These are phyloP conservation scores for Hyphodiscus sp. DNA, from an alignment of 2,329 filamentous ascomycete species.

Conservation along the genomic window DNA sequence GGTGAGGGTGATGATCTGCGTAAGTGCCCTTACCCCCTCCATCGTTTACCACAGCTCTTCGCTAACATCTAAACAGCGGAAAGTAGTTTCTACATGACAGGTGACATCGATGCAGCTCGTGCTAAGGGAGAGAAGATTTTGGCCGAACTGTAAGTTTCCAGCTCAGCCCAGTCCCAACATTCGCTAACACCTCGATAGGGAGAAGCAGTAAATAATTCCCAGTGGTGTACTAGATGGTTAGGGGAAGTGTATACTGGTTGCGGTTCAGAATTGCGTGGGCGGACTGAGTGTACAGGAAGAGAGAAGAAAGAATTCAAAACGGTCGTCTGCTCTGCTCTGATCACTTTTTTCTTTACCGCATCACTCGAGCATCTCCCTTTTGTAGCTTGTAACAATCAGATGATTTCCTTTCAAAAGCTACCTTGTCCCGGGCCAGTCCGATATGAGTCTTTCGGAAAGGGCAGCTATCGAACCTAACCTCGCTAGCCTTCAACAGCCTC, in stretches of 20 bases:
- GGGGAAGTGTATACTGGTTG: not conserved
- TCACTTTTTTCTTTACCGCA: not conserved
- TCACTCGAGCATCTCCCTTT: not conserved
- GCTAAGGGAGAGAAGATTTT: slow-evolving; percentile 99
- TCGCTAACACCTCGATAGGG: too few species aligned
- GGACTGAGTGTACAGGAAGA: slow-evolving; percentile 1
- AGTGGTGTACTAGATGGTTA: not conserved
- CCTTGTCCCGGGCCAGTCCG: too few species aligned
- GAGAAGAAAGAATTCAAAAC: not conserved
- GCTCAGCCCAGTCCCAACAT: not conserved
- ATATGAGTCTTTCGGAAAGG: too few species aligned
- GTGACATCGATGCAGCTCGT: slow-evolving; percentile 86
- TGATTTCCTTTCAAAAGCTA: not conserved
- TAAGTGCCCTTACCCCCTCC: too few species aligned
- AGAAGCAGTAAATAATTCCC: not conserved
- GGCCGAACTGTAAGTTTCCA: slow-evolving; percentile 59
- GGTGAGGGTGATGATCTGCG: slow-evolving; percentile 92
- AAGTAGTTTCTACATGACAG: slow-evolving; percentile 60
- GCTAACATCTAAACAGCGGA: slow-evolving; percentile 52
- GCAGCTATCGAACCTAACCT: too few species aligned
- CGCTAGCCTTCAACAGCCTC: too few species aligned
- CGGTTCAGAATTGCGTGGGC: not conserved
- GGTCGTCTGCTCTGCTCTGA: not conserved
- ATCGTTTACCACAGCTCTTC: slow-evolving; percentile 28
- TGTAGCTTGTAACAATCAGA: slow-evolving; percentile 1